A percentile compares a stretch with the other conserved stretches of the same genome.
Evolutionary conservation across 2,329 filamentous ascomycete genomes (phyloP).

Genomic region (Penicillium sclerotiorum): DNA sequence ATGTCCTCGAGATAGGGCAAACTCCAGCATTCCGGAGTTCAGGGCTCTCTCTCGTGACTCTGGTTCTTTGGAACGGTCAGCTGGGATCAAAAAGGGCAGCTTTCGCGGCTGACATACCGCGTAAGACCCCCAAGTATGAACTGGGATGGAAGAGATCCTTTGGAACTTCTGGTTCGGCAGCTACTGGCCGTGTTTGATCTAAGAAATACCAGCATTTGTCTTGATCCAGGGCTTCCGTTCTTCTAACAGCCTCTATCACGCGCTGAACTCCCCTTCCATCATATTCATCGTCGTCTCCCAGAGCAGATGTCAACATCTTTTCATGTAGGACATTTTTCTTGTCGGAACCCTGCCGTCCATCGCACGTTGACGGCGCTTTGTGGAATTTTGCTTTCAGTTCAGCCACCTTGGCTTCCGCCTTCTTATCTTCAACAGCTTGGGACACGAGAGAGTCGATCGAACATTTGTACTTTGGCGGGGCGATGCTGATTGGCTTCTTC

Average conservation of each 20-base stretch:
- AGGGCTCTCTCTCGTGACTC: slow-evolving; percentile 61
- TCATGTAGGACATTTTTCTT: slow-evolving; percentile 33
- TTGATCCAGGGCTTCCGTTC: slow-evolving; percentile 61
- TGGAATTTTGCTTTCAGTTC: slow-evolving; percentile 37
- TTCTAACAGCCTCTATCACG: slow-evolving; percentile 59
- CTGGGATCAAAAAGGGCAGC: too few relatives aligned
- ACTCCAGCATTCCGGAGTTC: slow-evolving; percentile 63
- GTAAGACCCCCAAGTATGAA: slow-evolving; percentile 35
- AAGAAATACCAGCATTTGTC: slow-evolving; percentile 64
- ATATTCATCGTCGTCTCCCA: slow-evolving; percentile 44
- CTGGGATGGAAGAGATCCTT: slow-evolving; percentile 30
- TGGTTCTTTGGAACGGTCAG: slow-evolving; percentile 39
- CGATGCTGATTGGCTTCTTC: not conserved
- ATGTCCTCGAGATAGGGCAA: slow-evolving; percentile 50
- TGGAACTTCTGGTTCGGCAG: slow-evolving; percentile 38
- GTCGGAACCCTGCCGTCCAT: slow-evolving; percentile 5
- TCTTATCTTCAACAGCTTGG: slow-evolving; percentile 62
- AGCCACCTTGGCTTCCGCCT: slow-evolving; percentile 57
- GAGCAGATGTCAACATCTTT: slow-evolving; percentile 45
- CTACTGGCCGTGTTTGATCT: slow-evolving; percentile 29
- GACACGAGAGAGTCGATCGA: slow-evolving; percentile 65
- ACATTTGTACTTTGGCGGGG: slow-evolving; percentile 57
- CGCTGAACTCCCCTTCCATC: slow-evolving; percentile 49
- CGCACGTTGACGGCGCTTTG: slow-evolving; percentile 1
- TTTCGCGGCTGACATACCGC: slow-evolving; percentile 38